A percentile compares a stretch with the other conserved stretches of the same genome.
These are phyloP conservation scores for Brassica incana DNA, from an alignment of 345 rosid species.

Conservation along the genomic window DNA sequence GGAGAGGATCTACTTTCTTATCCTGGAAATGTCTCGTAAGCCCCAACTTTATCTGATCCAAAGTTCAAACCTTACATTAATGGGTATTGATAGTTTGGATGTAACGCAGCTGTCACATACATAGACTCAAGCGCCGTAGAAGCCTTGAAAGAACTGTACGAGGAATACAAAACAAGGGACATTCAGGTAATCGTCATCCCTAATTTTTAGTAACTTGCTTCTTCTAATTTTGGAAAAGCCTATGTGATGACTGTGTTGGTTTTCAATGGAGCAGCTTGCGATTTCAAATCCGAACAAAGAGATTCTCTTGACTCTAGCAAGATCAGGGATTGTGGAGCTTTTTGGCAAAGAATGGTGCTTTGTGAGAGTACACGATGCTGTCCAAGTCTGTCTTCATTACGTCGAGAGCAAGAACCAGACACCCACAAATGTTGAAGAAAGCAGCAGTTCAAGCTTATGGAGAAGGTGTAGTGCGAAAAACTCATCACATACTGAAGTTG, in stretches of 20 bases:
- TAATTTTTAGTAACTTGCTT: neutral
- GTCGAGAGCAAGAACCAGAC: slow-evolving; percentile 47
- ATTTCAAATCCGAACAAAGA: slow-evolving; percentile 83
- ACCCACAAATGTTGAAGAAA: slow-evolving; percentile 25
- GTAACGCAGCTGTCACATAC: slow-evolving; percentile 74
- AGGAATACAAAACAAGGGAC: slow-evolving; percentile 75
- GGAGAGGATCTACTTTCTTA: slow-evolving; percentile 73
- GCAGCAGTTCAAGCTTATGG: slow-evolving; percentile 38
- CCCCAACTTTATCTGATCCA: slow-evolving; percentile 11
- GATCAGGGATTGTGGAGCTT: slow-evolving; percentile 69
- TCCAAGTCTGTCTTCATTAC: slow-evolving; percentile 85
- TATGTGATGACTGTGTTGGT: neutral
- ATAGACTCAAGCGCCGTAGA: slow-evolving; percentile 89
- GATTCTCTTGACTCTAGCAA: slow-evolving; percentile 65
- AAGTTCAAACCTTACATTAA: neutral
- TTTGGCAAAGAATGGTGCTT: slow-evolving; percentile 92
- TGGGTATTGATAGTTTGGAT: neutral
- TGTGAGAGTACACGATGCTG: slow-evolving; percentile 91
- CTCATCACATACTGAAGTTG: slow-evolving; percentile 39
- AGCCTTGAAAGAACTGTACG: slow-evolving; percentile 83
- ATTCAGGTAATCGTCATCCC: slow-evolving; percentile 56
- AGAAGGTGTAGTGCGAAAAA: slow-evolving; percentile 31
- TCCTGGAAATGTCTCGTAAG: slow-evolving; percentile 97
- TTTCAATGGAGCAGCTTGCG: slow-evolving; percentile 54
- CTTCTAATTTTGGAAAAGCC: neutral